Conservation (phyloP, 495 filamentous ascomycete genomes). For the Aspergillus homomorphus region DNA sequence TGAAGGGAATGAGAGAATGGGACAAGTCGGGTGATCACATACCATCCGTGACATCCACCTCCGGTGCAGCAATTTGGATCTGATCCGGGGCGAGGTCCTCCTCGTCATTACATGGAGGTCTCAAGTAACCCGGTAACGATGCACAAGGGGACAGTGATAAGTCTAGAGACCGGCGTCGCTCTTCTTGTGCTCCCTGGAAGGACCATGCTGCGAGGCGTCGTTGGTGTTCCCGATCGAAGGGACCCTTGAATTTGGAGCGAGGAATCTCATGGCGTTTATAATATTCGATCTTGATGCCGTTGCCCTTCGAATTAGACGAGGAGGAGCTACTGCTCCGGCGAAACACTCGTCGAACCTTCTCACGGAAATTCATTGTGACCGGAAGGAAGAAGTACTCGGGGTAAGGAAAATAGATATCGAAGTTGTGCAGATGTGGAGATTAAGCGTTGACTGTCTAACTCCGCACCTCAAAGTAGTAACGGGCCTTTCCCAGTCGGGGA, state of each 20-base stretch:
- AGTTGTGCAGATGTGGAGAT: constrained; percentile 6
- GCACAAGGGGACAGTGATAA: constrained; percentile 40
- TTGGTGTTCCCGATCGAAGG: constrained; percentile 51
- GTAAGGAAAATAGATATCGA: not conserved
- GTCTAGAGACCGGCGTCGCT: constrained; percentile 35
- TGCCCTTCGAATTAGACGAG: constrained; percentile 25
- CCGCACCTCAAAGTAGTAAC: constrained; percentile 27
- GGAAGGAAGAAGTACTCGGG: not conserved
- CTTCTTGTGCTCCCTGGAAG: constrained; percentile 40
- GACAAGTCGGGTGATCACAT: constrained; percentile 19
- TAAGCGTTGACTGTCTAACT: constrained; percentile 12
- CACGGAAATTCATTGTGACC: constrained; percentile 44
- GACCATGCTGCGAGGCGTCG: constrained; percentile 49
- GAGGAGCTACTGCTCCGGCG: constrained; percentile 26
- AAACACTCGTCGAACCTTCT: constrained; percentile 42
- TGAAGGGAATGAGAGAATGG: not conserved
- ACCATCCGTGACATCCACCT: constrained; percentile 23
- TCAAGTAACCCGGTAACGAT: constrained; percentile 27
- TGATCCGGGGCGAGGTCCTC: constrained; percentile 30
- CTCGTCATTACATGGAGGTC: constrained; percentile 19
- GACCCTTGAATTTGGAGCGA: constrained; percentile 51
- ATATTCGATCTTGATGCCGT: constrained; percentile 48
- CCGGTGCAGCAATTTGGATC: constrained; percentile 15
- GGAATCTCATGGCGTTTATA: constrained; percentile 50
- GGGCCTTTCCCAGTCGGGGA: constrained; percentile 36